Conservation (phyloP, 371 early-diverging fungal genomes). For the Neoconidiobolus thromboides region DNA sequence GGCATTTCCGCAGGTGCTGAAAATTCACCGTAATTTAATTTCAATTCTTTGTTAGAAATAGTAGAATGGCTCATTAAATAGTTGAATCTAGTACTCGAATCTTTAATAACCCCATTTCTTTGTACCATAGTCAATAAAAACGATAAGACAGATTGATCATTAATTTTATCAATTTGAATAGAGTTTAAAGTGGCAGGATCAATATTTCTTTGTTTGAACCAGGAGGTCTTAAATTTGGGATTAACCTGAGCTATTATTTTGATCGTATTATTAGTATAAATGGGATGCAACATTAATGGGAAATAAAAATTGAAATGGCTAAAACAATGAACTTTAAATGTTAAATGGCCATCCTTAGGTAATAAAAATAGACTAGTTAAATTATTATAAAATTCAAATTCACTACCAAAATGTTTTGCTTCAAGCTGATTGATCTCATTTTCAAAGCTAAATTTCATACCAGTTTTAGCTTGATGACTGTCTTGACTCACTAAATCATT, state of each 20-base stretch:
- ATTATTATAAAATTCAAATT: not conserved
- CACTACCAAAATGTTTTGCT: not conserved
- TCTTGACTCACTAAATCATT: not conserved
- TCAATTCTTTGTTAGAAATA: too few species aligned
- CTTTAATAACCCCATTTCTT: not conserved
- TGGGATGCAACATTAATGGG: not conserved
- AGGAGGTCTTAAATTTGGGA: too few species aligned
- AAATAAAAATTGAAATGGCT: not conserved
- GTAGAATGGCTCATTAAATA: not conserved
- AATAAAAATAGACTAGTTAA: not conserved
- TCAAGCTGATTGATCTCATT: not conserved
- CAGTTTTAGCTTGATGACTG: not conserved
- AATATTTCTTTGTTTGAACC: not conserved
- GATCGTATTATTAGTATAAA: not conserved
- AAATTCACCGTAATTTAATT: not conserved
- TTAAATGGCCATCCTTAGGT: not conserved
- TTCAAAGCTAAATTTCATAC: too few species aligned
- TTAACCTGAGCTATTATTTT: not conserved
- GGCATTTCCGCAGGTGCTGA: not conserved
- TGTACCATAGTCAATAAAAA: not conserved
- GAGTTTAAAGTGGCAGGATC: not conserved
- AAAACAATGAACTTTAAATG: not conserved
- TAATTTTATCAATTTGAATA: not conserved
- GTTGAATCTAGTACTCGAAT: not conserved
- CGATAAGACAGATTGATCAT: not conserved